Conservation (phyloP, 1,139 yeast species). For the Zygosaccharomyces pseudobailii region DNA sequence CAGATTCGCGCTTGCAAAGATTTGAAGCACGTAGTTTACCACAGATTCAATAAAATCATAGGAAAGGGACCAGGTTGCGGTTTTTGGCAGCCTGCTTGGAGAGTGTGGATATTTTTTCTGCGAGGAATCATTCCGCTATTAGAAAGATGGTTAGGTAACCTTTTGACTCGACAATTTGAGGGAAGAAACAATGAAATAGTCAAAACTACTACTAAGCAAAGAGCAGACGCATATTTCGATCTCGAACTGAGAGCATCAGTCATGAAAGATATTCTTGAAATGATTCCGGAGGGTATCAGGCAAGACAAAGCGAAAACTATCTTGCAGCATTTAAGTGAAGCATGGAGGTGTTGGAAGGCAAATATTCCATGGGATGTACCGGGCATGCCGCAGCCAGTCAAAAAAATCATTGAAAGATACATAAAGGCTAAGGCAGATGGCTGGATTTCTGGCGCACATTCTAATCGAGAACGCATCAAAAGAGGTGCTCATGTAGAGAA, state of each 20-base stretch:
- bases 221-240: slow-evolving; percentile 93
- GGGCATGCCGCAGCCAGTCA: slow-evolving; percentile 89
- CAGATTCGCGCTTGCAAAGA: slow-evolving; percentile 96
- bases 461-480: slow-evolving; percentile 81
- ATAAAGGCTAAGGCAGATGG: slow-evolving; percentile 95
- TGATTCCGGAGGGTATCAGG: slow-evolving; percentile 93
- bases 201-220: slow-evolving; percentile 89
- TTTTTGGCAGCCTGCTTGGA: slow-evolving; percentile 99
- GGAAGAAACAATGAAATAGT: slow-evolving; percentile 94
- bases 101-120: slow-evolving; percentile 90
- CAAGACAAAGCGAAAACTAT: slow-evolving; percentile 84
- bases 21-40: slow-evolving; percentile 83
- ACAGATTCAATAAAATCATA: slow-evolving; percentile 69
- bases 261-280: slow-evolving; percentile 90
- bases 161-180: slow-evolving; percentile 89
- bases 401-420: slow-evolving; percentile 78
- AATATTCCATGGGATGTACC: slow-evolving; percentile 98
- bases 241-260: slow-evolving; percentile 90
- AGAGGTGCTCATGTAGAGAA: slow-evolving; percentile 90
- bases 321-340: slow-evolving; percentile 91
- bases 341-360: slow-evolving; percentile 99
- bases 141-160: slow-evolving; percentile 92
- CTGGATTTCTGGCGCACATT: slow-evolving; percentile 92
- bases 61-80: slow-evolving; percentile 99
- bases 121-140: slow-evolving; percentile 90